Evolutionary conservation across 345 rosid species (phyloP), one percentile per base, ranked within the genome.

Genomic region (Cardiospermum halicacabum): DNA sequence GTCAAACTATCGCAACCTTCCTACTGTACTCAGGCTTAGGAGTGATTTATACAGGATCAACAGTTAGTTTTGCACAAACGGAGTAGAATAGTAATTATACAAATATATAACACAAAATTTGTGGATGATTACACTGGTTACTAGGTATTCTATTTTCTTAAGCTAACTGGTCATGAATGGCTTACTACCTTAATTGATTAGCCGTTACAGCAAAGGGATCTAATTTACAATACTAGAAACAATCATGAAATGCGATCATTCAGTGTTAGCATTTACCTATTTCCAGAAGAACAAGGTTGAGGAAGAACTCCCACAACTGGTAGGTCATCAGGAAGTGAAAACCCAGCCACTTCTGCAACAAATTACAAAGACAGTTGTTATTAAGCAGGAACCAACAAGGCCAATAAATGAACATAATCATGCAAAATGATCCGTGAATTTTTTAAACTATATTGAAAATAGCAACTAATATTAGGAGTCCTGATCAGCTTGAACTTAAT

Each of bases 251-350:
- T 30, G 27, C 56, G 49, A 65, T 27, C 24, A 50, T 56, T 54
- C 47, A 72, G 68, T 27, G 54, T 28, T 58, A 27, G 53, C 32
- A 73, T 81, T 73, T 75, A 74, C 93, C 90, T 84, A 76, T 77
- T 77, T 69, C 86, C 85, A 0, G 72, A 72, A 61, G 82, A 78
- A 60, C 68, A 66, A 22, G 88, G 86, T 65, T 82, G 90, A 9
- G 87, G 84, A 64, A 87, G 85, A 78, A 87, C 66, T 70, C 88
- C 88, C 66, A 82, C 86, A 43, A 87, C 61, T 48, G 82, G 80
- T 55, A 78, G 82, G 21, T 66, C 69, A 60, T 78, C 75, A 59
- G 69, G 69, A 70, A 78, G 65, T 53, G 81, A 60, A 75, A 75
- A 62, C 31, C 80, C 88, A 45, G 74, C 67, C 53, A 65, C 71